Conservation (phyloP, 495 filamentous ascomycete genomes). For the Talaromyces proteolyticus region DNA sequence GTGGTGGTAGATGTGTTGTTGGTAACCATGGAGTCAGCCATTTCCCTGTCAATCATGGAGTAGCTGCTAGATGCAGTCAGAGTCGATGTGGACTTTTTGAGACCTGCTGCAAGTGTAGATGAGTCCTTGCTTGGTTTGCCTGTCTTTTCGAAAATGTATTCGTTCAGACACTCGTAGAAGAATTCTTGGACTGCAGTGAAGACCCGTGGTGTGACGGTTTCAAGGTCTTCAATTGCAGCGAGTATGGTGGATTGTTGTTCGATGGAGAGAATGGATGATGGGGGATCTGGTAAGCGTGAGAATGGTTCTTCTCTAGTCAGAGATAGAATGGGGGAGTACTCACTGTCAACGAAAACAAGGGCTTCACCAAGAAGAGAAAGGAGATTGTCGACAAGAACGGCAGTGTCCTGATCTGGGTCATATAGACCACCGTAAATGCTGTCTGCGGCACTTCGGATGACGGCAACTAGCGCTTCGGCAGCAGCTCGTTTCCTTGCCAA, state of each 20-base stretch:
- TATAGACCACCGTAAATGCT: constrained; percentile 85
- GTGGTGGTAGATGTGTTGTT: constrained; percentile 38
- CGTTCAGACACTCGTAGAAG: constrained; percentile 46
- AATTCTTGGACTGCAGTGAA: constrained; percentile 66
- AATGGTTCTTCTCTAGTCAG: constrained; percentile 2
- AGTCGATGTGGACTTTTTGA: constrained; percentile 61
- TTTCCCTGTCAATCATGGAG: constrained; percentile 66
- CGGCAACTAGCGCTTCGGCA: constrained; percentile 63
- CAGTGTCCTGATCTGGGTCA: constrained; percentile 68
- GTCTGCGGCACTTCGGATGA: constrained; percentile 77
- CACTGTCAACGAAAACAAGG: constrained; percentile 64
- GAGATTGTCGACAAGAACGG: constrained; percentile 79
- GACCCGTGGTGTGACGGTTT: constrained; percentile 66
- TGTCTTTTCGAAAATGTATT: constrained; percentile 26
- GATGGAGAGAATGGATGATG: constrained; percentile 30
- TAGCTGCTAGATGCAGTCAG: constrained; percentile 49
- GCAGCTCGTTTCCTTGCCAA: constrained; percentile 58
- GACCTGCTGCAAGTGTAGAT: constrained; percentile 4
- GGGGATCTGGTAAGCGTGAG: constrained; percentile 23
- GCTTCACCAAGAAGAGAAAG: constrained; percentile 81
- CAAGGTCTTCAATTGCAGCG: constrained; percentile 75
- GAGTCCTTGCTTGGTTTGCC: constrained; percentile 1
- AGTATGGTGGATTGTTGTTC: constrained; percentile 70
- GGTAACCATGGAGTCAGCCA: constrained; percentile 40
- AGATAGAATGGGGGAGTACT: constrained; percentile 13